Evolutionary conservation across 2,329 filamentous ascomycete genomes (phyloP), one percentile per base, ranked within the genome.

Genomic region (Phialophora chinensis): DNA sequence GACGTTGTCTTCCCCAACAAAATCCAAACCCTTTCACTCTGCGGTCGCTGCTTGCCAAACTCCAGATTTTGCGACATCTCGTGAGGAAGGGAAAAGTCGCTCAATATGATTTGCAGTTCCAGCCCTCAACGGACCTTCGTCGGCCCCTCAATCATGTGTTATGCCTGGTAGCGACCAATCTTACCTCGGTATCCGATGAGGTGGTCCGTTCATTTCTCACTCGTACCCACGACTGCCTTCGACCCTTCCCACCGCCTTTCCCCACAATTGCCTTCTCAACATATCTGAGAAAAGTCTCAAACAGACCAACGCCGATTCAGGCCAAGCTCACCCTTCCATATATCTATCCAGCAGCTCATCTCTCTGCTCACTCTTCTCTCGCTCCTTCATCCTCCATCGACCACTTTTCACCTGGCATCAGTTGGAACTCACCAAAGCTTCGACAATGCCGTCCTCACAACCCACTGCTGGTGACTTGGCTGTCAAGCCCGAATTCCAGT

Each of bases 391-490:
- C 44, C 55, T 58, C 60, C 53, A 50, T 35, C 44, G 25, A 29
- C 35, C 53, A 55, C 38, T 44, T 29, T 14, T 33, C 29, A 33
- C 47, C 31, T 49, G 59, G 62, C 49, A 62, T 61, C 31, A 57
- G 63, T 68, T 66, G 66, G 62, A 54, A 12, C 60, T 63, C 42
- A 50, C 20, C 20, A 20, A 25, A 54, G 49, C 49, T 68, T 60
- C 66, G 77, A 59, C 71, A 23, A 86, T 85, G 84, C 82, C 83
- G 74, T 85, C 83, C 53, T 80, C 81, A 74, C 84, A 85, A 73
- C 79, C 82, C 66, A 78, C 78, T 66, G 79, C 80, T 60, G 80
- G 80, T 77, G 77, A 80, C 72, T 72, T 77, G 72, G 82, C 83
- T 74, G 78, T 84, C 72, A 80, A 84, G 76, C 81, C 82, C 67